These are phyloP conservation scores for Arxiozyma heterogenica DNA, from an alignment of 1,139 yeast species.

Conservation along the genomic window DNA sequence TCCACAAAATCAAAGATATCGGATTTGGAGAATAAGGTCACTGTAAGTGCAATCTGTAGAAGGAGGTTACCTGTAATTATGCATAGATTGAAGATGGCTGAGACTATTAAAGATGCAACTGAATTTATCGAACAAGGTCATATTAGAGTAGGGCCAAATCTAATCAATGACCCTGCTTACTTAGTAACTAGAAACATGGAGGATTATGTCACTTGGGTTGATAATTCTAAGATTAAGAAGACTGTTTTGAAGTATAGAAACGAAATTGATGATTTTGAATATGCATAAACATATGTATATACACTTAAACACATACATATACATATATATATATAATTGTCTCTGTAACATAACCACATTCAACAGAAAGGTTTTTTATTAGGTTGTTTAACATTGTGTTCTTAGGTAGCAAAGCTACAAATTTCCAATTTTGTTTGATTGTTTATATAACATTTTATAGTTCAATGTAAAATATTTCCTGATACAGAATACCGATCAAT, in stretches of 20 bases:
- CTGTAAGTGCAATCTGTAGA: conserved; percentile 87
- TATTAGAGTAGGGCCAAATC: conserved; percentile 93
- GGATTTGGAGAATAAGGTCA: conserved; percentile 79
- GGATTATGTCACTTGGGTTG: conserved; percentile 97
- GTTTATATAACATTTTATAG: not conserved
- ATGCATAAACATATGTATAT: conserved; percentile 17
- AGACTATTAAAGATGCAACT: conserved; percentile 78
- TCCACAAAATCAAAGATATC: conserved; percentile 84
- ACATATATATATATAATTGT: not conserved
- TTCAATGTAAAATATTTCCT: too few relatives aligned
- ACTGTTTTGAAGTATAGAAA: conserved; percentile 84
- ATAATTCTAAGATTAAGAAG: conserved; percentile 83
- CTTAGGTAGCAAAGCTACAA: too few relatives aligned
- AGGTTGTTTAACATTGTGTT: not conserved
- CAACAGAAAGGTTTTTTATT: not conserved
- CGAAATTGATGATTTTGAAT: conserved; percentile 69
- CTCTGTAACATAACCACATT: not conserved
- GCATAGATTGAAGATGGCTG: conserved; percentile 94
- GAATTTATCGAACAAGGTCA: conserved; percentile 95
- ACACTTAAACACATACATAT: not conserved
- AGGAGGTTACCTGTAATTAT: conserved; percentile 90
- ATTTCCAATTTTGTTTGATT: too few relatives aligned
- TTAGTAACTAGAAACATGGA: conserved; percentile 88
- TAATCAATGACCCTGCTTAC: conserved; percentile 92
- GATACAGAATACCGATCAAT: not conserved